phyloP scores from a whole-genome alignment of 2,329 filamentous ascomycete genomes.

The Aspergillus sojae region DNA sequence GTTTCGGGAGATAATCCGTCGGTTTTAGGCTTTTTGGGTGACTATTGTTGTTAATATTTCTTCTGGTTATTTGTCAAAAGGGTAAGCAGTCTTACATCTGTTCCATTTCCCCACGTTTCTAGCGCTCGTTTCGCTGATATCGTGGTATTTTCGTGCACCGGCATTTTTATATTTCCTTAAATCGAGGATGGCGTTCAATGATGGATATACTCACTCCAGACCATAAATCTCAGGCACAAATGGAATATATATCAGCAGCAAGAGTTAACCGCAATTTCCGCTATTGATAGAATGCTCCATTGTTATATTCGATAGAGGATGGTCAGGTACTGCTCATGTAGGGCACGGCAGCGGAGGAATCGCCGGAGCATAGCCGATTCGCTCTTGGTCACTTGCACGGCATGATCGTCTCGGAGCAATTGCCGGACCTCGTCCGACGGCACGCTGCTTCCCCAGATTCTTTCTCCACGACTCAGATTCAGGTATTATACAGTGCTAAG shows the following conservation, averaged over 20 bases:
- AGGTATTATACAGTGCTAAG: neutral
- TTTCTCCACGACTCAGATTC: neutral
- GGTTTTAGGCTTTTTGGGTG: neutral
- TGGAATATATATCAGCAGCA: neutral
- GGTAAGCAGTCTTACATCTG: neutral
- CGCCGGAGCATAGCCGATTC: neutral
- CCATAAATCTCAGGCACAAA: too few species aligned
- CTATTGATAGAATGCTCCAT: neutral
- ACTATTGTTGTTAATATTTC: neutral
- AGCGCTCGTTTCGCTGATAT: neutral
- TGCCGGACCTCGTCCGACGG: neutral
- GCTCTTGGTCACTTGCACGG: too few species aligned
- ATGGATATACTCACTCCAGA: neutral
- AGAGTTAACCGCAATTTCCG: neutral
- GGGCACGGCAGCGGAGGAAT: neutral
- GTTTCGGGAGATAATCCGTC: neutral
- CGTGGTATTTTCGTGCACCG: neutral
- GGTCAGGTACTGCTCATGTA: neutral
- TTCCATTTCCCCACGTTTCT: neutral
- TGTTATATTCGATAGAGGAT: neutral
- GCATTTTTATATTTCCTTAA: neutral
- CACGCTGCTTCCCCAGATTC: neutral
- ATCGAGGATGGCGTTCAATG: neutral
- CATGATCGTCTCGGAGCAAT: neutral
- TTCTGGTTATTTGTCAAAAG: rapidly evolving